Evolutionary conservation across 164 flowering plant genomes (phyloP), one percentile per base, ranked within the genome.

Genomic region (Akebia trifoliata): DNA sequence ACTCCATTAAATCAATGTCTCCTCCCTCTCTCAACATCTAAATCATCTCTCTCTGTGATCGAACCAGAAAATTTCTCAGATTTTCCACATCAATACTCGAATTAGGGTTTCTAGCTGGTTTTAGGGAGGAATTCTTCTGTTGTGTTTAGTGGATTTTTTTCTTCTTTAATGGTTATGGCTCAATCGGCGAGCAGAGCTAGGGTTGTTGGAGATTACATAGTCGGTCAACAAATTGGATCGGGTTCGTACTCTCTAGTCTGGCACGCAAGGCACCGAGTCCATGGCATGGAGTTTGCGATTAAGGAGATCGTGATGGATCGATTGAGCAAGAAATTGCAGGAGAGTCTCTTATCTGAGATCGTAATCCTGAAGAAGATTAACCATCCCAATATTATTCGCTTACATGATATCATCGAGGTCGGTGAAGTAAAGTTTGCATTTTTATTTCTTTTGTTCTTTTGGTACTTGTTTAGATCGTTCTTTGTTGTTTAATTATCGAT

Each of bases 221-320:
- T 93, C 24, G 90, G 83, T 5, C 66, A 72, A 54, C 89, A 87
- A 63, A 81, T 93, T 30, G 99, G 99, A 50, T 72, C 89, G 42
- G 99, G 99, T 12, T 93, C 99, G 24, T 93, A 86, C 75, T 90
- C 97, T 38, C 79, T 83, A 48, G 99, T 93, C 20, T 93, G 96
- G 96, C 90, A 80, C 45, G 99, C 81, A 22, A 74, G 88, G 72
- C 99, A 93, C 63, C 68, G 84, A 22, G 77, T 83, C 29, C 77
- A 76, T 43, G 97, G 97, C 21, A 83, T 88, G 22, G 97, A 87
- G 70, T 88, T 87, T 32, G 99, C 99, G 30, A 93, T 93, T 55
- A 93, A 93, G 63, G 99, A 93, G 77, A 93, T 93, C 56, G 77
- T 55, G 32, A 80, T 72, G 61, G 75, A 69, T 4, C 68, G 84